Evolutionary conservation across 768 basidiomycete genomes (phyloP).

Genomic region (Naganishia friedmannii): DNA sequence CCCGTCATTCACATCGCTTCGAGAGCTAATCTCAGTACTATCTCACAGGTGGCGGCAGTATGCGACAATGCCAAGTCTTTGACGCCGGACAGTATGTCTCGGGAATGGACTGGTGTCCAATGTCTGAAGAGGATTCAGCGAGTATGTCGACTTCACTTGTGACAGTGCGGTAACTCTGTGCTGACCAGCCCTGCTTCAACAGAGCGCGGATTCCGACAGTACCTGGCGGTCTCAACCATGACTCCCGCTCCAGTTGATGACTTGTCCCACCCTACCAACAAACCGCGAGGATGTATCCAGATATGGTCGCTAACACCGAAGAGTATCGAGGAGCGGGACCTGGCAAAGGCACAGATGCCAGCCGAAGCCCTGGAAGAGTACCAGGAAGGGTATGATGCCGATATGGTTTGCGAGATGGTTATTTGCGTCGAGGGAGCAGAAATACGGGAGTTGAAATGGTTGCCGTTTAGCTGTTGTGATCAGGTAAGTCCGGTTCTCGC

Average conservation of each 20-base stretch:
- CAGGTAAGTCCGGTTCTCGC: constrained; percentile 45
- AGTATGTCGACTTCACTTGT: constrained; percentile 28
- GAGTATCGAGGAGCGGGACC: constrained; percentile 7
- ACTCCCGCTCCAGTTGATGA: constrained; percentile 57
- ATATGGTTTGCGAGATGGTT: constrained; percentile 75
- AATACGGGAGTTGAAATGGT: constrained; percentile 83
- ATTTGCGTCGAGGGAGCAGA: constrained; percentile 78
- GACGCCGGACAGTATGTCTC: constrained; percentile 86
- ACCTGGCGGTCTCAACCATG: constrained; percentile 72
- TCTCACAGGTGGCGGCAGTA: constrained; percentile 1
- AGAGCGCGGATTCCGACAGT: constrained; percentile 61
- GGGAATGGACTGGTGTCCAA: constrained; percentile 91
- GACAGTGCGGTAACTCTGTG: background rate
- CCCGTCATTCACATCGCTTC: constrained; percentile 5
- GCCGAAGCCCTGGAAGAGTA: constrained; percentile 22
- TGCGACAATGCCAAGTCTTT: constrained; percentile 62
- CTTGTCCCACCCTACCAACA: constrained; percentile 51
- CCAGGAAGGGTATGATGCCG: constrained; percentile 52
- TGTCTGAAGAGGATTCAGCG: constrained; percentile 53
- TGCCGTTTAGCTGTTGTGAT: constrained; percentile 81
- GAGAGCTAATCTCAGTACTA: constrained; percentile 21
- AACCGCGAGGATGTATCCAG: constrained; percentile 63
- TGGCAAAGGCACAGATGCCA: constrained; percentile 22
- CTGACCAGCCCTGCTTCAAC: constrained; percentile 1
- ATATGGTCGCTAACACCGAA: constrained; percentile 67